phyloP scores from a whole-genome alignment of 305 asterid species.

The Solanum aculeatissimum region DNA sequence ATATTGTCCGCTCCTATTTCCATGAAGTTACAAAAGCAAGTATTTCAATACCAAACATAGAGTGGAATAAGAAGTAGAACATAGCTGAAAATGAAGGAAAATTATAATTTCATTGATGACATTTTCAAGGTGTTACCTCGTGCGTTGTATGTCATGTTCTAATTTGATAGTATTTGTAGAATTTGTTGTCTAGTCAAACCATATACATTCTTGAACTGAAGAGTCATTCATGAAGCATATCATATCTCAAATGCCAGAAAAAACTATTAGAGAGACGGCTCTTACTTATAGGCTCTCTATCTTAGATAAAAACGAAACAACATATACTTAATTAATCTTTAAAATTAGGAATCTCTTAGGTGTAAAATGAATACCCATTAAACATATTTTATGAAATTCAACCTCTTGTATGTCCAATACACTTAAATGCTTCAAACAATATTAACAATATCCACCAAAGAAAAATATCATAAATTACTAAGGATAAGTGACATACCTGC shows the following conservation, averaged over 20 bases:
- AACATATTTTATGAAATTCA: neutral
- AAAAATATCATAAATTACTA: neutral
- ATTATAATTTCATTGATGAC: neutral
- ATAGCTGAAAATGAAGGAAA: neutral
- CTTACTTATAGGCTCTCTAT: neutral
- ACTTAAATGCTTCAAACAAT: neutral
- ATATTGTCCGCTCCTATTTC: conserved; percentile 68
- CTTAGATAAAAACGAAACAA: neutral
- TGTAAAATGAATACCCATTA: neutral
- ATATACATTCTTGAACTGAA: neutral
- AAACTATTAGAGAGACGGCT: neutral
- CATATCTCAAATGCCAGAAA: neutral
- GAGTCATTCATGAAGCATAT: neutral
- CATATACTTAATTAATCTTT: neutral
- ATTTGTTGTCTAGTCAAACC: neutral
- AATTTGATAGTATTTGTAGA: neutral
- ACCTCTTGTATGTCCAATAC: neutral
- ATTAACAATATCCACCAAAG: neutral
- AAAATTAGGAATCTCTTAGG: neutral
- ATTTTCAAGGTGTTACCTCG: neutral
- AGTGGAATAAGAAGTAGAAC: neutral
- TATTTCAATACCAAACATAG: neutral
- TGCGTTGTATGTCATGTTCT: neutral
- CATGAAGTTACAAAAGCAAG: neutral
- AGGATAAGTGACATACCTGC: conserved; percentile 33